These are phyloP conservation scores for Russula earlei DNA, from an alignment of 768 basidiomycete species.

Conservation along the genomic window DNA sequence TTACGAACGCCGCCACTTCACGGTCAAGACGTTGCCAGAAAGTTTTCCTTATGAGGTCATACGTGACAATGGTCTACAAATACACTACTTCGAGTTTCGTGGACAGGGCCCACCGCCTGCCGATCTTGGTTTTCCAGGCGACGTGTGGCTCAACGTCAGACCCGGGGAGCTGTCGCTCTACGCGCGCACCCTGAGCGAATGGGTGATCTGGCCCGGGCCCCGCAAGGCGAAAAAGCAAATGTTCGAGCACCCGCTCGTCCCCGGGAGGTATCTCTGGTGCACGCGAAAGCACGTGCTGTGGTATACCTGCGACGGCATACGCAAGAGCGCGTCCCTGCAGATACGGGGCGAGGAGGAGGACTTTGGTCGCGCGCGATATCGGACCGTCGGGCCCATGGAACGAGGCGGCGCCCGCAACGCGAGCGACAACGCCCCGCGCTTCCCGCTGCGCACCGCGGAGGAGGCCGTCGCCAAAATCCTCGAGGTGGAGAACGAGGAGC, in stretches of 20 bases:
- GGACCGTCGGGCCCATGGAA: slow-evolving; percentile 21
- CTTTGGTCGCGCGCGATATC: slow-evolving; percentile 19
- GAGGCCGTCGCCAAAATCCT: slow-evolving; percentile 20
- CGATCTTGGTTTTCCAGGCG: slow-evolving; percentile 23
- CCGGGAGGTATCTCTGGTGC: slow-evolving; percentile 21
- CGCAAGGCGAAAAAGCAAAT: slow-evolving; percentile 21
- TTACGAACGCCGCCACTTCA: slow-evolving; percentile 20
- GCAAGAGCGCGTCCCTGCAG: slow-evolving; percentile 21
- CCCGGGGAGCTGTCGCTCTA: slow-evolving; percentile 17
- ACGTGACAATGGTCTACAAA: slow-evolving; percentile 19
- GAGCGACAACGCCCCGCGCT: slow-evolving; percentile 8
- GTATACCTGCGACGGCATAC: slow-evolving; percentile 22
- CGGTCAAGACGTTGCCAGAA: slow-evolving; percentile 18
- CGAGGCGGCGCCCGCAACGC: slow-evolving; percentile 17
- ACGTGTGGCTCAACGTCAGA: slow-evolving; percentile 23
- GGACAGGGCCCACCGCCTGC: slow-evolving; percentile 22
- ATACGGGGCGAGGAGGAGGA: slow-evolving; percentile 21
- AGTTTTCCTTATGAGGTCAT: slow-evolving; percentile 19
- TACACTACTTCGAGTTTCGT: slow-evolving; percentile 25
- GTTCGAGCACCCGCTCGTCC: slow-evolving; percentile 21
- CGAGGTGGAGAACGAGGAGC: slow-evolving; percentile 19
- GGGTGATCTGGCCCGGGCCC: slow-evolving; percentile 21
- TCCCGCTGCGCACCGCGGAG: slow-evolving; percentile 20
- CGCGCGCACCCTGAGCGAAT: slow-evolving; percentile 16
- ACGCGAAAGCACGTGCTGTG: slow-evolving; percentile 20